Percentiles rank a stretch among this genome's conserved stretches.
phyloP scores from a whole-genome alignment of 2,329 filamentous ascomycete genomes.

The Paracoccidioides lutzii region DNA sequence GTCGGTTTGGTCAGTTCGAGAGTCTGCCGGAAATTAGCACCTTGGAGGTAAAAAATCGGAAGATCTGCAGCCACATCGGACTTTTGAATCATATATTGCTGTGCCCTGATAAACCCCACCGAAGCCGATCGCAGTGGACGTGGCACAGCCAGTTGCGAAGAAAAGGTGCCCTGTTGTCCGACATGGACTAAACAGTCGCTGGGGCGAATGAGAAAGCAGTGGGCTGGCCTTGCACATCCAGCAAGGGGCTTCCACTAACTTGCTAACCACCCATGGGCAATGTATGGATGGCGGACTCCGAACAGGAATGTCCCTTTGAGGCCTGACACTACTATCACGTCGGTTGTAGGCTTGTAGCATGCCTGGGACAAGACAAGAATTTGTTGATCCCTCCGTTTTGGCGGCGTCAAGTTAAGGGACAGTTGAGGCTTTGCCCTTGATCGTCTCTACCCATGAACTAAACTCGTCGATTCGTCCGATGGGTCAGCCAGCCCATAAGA shows the following conservation, averaged over 20 bases:
- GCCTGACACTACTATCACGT: not conserved
- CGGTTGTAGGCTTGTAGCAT: not conserved
- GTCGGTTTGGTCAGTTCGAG: not conserved
- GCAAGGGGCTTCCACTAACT: not conserved
- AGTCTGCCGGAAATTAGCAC: not conserved
- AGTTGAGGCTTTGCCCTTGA: too few relatives aligned
- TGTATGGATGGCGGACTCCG: not conserved
- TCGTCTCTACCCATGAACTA: too few relatives aligned
- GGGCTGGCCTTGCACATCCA: not conserved
- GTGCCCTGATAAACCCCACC: not conserved
- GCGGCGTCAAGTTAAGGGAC: too few relatives aligned
- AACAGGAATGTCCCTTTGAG: not conserved
- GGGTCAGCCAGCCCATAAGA: too few relatives aligned
- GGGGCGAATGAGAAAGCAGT: not conserved
- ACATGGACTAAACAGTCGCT: not conserved
- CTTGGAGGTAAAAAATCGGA: not conserved
- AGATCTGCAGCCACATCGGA: conserved; percentile 2
- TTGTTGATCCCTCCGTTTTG: too few relatives aligned
- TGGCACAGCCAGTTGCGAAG: not conserved
- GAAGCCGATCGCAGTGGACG: not conserved
- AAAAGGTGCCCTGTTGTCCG: not conserved
- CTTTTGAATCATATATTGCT: not conserved
- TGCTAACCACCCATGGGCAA: not conserved
- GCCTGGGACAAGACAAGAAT: too few relatives aligned
- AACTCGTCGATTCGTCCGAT: too few relatives aligned